phyloP scores from a whole-genome alignment of 371 early-diverging fungal species.

The Mucor piriformis region DNA sequence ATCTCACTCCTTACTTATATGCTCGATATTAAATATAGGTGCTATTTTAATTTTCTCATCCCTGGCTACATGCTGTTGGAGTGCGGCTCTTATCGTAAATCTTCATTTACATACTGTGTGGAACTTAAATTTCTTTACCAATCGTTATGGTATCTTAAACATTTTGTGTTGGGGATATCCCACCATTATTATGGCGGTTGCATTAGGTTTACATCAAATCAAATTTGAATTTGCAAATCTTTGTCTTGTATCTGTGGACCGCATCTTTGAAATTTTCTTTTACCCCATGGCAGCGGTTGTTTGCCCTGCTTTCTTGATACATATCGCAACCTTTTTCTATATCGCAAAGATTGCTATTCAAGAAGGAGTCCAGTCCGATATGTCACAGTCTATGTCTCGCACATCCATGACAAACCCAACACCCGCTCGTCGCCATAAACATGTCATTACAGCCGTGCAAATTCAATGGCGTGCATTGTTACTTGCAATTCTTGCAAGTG shows the following conservation, averaged over 20 bases:
- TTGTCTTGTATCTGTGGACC: conserved; percentile 56
- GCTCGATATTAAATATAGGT: too few relatives aligned
- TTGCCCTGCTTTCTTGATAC: conserved; percentile 59
- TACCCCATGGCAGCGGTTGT: conserved; percentile 64
- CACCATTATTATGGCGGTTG: conserved; percentile 48
- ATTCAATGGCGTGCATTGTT: conserved; percentile 73
- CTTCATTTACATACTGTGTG: conserved; percentile 72
- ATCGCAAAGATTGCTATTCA: conserved; percentile 58
- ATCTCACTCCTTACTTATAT: not conserved
- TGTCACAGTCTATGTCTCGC: conserved; percentile 41
- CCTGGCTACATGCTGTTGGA: conserved; percentile 63
- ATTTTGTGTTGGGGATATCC: conserved; percentile 68
- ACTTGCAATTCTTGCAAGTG: conserved; percentile 55
- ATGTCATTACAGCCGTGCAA: conserved; percentile 62
- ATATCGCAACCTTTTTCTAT: conserved; percentile 64
- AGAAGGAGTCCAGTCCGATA: conserved; percentile 52
- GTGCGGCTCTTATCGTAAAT: conserved; percentile 63
- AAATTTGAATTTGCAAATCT: conserved; percentile 65
- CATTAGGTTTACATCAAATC: conserved; percentile 51
- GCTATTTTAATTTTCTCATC: conserved; percentile 61
- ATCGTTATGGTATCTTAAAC: conserved; percentile 54
- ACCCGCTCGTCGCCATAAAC: conserved; percentile 48
- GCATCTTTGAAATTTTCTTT: conserved; percentile 60
- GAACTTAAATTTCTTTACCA: conserved; percentile 61
- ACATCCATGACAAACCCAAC: conserved; percentile 37